Evolutionary conservation across 208 protist genomes (phyloP).

Genomic region (Trypanosoma melophagium): DNA sequence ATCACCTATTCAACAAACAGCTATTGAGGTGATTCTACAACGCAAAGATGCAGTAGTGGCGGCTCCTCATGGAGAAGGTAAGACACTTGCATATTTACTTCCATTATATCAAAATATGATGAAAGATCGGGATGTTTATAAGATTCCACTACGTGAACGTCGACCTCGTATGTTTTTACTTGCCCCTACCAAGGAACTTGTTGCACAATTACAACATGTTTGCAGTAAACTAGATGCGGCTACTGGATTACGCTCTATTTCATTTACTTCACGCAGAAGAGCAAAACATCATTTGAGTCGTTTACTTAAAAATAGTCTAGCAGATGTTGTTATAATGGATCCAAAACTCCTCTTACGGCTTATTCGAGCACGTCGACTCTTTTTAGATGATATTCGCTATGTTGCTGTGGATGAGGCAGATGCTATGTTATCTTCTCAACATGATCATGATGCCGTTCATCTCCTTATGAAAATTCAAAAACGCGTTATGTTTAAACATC

Average conservation of each 20-base stretch:
- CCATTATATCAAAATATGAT: constrained; percentile 87
- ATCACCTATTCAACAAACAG: constrained; percentile 81
- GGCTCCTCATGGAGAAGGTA: constrained; percentile 84
- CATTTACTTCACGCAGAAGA: constrained; percentile 69
- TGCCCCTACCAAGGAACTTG: constrained; percentile 68
- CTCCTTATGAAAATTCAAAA: constrained; percentile 76
- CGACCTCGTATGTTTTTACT: constrained; percentile 85
- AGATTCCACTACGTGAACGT: constrained; percentile 78
- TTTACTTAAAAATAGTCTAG: constrained; percentile 55
- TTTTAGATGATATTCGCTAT: constrained; percentile 87
- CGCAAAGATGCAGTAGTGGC: constrained; percentile 70
- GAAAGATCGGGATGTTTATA: constrained; percentile 86
- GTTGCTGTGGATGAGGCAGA: constrained; percentile 88
- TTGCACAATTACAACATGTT: constrained; percentile 68
- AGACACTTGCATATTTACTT: constrained; percentile 80
- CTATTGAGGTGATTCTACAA: constrained; percentile 73
- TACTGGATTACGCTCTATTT: constrained; percentile 55
- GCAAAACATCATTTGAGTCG: constrained; percentile 66
- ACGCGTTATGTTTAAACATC: constrained; percentile 72
- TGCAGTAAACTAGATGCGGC: constrained; percentile 53
- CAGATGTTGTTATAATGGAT: constrained; percentile 83
- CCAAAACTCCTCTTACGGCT: constrained; percentile 71
- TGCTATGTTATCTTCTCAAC: constrained; percentile 63
- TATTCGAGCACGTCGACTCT: constrained; percentile 65
- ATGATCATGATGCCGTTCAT: constrained; percentile 79